These are phyloP conservation scores for Sideroxylon spinosum DNA, from an alignment of 179 eudicot species.

Conservation along the genomic window DNA sequence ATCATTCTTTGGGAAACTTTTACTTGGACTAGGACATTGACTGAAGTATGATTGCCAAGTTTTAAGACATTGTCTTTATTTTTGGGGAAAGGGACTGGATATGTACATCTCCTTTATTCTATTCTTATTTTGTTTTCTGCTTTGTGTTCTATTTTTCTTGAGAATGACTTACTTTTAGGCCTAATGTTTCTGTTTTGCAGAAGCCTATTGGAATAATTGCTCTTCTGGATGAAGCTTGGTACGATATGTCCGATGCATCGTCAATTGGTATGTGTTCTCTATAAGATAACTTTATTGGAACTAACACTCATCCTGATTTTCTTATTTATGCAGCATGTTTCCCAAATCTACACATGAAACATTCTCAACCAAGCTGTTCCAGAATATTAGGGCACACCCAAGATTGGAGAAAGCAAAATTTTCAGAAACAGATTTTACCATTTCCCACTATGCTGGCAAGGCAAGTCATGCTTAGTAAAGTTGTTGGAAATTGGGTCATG, in stretches of 20 bases:
- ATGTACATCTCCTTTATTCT: not conserved
- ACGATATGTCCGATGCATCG: constrained; percentile 21
- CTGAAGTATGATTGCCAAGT: not conserved
- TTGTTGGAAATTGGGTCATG: not conserved
- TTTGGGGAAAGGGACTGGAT: not conserved
- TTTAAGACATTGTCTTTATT: not conserved
- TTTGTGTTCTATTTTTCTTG: not conserved
- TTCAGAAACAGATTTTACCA: constrained; percentile 87
- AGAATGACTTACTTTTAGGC: not conserved
- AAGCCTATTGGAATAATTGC: constrained; percentile 93
- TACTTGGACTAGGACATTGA: not conserved
- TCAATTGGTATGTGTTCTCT: constrained; percentile 22
- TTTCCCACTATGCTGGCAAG: constrained; percentile 98
- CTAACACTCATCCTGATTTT: constrained; percentile 19
- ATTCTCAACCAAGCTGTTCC: constrained; percentile 86
- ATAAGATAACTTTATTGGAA: not conserved
- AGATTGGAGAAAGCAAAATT: constrained; percentile 90
- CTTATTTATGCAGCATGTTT: constrained; percentile 67
- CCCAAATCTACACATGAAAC: constrained; percentile 91
- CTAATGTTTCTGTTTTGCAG: constrained; percentile 41
- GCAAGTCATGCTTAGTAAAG: constrained; percentile 28
- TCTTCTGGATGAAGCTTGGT: constrained; percentile 97
- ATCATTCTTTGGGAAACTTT: too few species aligned
- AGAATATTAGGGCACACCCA: constrained; percentile 65
- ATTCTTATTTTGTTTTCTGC: not conserved